Evolutionary conservation across 768 basidiomycete species (phyloP), one percentile per base, ranked within the genome.

Genomic region (Agrocybe praecox): DNA sequence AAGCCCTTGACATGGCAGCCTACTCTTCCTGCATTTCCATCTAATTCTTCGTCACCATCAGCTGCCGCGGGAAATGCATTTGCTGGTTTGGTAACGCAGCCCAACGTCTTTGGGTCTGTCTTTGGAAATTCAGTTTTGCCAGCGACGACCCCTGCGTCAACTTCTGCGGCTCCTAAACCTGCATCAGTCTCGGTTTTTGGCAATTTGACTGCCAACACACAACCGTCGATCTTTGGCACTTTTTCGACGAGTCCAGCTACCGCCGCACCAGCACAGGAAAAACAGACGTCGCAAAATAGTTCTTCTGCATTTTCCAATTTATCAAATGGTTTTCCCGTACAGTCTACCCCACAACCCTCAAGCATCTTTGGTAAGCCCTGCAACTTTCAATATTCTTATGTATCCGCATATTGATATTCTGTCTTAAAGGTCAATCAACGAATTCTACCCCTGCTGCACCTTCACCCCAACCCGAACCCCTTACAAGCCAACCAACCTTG

Each of bases 61-160:
- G 46, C 68, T 19, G 59, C 65, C 17, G 61, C 68, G 17, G 56
- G 60, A 14, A 73, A 74, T 45, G 79, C 79, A 2, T 80, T 81
- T 56, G 72, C 76, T 3, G 64, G 62, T 36, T 64, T 81, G 12
- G 67, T 73, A 2, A 67, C 77, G 6, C 67, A 74, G 3, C 75
- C 73, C 15, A 73, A 76, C 15, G 69, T 75, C 12, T 80, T 80
- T 55, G 74, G 65, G 14, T 60, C 61, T 47, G 54, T 66, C 3
- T 68, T 68, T 48, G 63, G 67, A 11, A 55, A 49, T 23, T 44
- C 66, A n/a, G 54, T 62, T 44, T 61, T 62, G 26, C 26, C 26
- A 9, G 26, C 26, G 9, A 29, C 26, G 9, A 29, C 26, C 26
- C 26, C 26, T 9, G 26, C 26, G 26, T 29, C 26, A 29, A 29